Percentiles rank a stretch among this genome's conserved stretches.
Conservation (phyloP, 257 asterid genomes). For the Salvia rosmarinus region DNA sequence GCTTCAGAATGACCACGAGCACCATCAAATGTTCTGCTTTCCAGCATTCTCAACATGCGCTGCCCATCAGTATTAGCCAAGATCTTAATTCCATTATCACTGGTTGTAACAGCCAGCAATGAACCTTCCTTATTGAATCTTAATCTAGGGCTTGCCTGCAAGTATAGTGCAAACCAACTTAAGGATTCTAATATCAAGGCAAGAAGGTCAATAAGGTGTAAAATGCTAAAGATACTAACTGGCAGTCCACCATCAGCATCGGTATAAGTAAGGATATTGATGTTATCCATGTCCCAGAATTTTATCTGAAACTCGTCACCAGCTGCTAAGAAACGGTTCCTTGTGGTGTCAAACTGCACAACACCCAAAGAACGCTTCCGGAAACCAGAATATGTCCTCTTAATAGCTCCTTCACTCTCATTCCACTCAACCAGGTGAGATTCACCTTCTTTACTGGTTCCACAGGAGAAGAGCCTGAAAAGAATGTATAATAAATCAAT, state of each 20-base stretch:
- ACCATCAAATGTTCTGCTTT: conserved; percentile 83
- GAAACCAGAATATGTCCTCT: conserved; percentile 79
- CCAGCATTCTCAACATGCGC: conserved; percentile 87
- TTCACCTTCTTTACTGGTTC: conserved; percentile 95
- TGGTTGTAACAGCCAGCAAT: conserved; percentile 84
- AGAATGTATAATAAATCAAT: conserved; percentile 31
- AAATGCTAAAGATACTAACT: conserved; percentile 63
- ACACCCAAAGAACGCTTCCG: conserved; percentile 89
- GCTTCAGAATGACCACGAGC: conserved; percentile 77
- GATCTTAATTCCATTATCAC: conserved; percentile 91
- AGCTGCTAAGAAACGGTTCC: conserved; percentile 87
- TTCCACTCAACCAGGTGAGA: conserved; percentile 96
- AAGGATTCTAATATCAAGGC: conserved; percentile 22
- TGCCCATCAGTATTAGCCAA: conserved; percentile 88
- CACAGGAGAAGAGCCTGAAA: conserved; percentile 91
- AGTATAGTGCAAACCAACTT: conserved; percentile 36
- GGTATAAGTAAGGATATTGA: conserved; percentile 61
- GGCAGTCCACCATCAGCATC: conserved; percentile 93
- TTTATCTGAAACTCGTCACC: conserved; percentile 93
- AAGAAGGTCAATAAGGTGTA: conserved; percentile 16
- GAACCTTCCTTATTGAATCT: conserved; percentile 97
- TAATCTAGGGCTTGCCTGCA: conserved; percentile 91
- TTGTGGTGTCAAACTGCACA: conserved; percentile 85
- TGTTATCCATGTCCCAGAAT: conserved; percentile 94
- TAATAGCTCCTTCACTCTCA: conserved; percentile 94